Evolutionary conservation across 179 eudicot species (phyloP), one percentile per base, ranked within the genome.

Genomic region (Corrigiola litoralis): DNA sequence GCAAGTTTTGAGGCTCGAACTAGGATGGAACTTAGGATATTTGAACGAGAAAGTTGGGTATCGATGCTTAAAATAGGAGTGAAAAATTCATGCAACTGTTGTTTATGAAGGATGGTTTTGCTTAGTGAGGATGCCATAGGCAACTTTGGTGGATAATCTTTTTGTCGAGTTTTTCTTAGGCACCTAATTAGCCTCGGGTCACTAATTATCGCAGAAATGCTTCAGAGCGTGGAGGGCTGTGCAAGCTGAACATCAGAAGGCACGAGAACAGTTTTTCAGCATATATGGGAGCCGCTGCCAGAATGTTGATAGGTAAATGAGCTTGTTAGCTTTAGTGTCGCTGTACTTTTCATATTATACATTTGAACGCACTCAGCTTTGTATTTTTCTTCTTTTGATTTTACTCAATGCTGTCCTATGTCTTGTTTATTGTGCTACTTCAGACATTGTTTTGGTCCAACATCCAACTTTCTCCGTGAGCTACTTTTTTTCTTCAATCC

Each of bases 211-310:
- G 63, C 97, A 94, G 99, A 94, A 85, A 90, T 94, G 87, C 83
- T 94, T 86, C 82, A 90, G 99, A 86, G 99, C 94, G 73, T 81
- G 95, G 84, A 86, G 75, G 75, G 88, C 67, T 38, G 84, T 88
- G 66, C 77, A 83, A 84, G 86, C 79, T 58, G 97, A 87, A 69
- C 96, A 81, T 54, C 62, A 50, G 46, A 84, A 72, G 76, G 81
- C 82, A 60, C 86, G 97, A 41, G 84, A 82, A 58, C 75, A 78
- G 63, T 94, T 94, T 77, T 86, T 80, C 67, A 33, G 29, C 71
- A 80, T 79, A 53, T 90, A 82, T 60, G 99, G 99, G 60, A 75
- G 66, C 61, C 75, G 47, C 61, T 84, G 81, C 72, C 82, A 87
- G 74, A 77, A 83, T 78, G 87, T 90, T 36, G 81, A 77, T 82